Conservation (phyloP, 2,329 filamentous ascomycete genomes). For the Colletotrichum spaethianum region DNA sequence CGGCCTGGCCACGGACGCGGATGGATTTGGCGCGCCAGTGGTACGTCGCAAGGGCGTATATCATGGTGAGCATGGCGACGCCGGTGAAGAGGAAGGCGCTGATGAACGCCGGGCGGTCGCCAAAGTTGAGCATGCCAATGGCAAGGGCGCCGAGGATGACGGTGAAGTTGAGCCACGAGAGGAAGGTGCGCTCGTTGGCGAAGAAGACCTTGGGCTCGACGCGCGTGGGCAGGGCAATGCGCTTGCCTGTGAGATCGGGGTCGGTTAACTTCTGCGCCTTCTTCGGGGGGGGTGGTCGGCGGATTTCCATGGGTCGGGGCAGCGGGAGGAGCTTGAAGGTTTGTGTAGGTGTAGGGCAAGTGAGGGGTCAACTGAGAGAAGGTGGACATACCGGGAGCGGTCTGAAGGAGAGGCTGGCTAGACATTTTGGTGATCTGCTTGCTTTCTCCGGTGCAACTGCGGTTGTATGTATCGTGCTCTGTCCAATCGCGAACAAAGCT, state of each 20-base stretch:
- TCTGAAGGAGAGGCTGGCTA: constrained; percentile 94
- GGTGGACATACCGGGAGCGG: constrained; percentile 80
- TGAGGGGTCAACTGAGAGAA: neutral
- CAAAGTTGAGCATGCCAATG: constrained; percentile 98
- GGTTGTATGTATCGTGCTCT: neutral
- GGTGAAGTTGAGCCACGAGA: constrained; percentile 99
- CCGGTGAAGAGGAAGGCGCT: constrained; percentile 93
- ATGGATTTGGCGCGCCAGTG: constrained; percentile 98
- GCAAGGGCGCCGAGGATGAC: constrained; percentile 97
- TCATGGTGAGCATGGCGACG: constrained; percentile 94
- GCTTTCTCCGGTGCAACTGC: neutral
- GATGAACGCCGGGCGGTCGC: constrained; percentile 93
- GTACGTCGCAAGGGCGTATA: constrained; percentile 95
- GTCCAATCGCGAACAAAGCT: neutral
- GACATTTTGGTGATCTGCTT: constrained; percentile 76
- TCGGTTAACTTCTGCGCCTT: constrained; percentile 29
- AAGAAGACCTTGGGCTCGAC: constrained; percentile 99
- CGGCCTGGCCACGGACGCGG: constrained; percentile 89
- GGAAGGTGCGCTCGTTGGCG: constrained; percentile 98
- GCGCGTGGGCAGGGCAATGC: constrained; percentile 96
- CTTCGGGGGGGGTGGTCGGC: constrained; percentile 2
- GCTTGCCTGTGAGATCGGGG: constrained; percentile 79
- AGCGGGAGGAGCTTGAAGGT: neutral
- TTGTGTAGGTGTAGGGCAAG: neutral
- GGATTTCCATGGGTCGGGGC: constrained; percentile 11